Evolutionary conservation across 495 filamentous ascomycete species (phyloP).

Genomic region (Aspergillus heteromorphus): DNA sequence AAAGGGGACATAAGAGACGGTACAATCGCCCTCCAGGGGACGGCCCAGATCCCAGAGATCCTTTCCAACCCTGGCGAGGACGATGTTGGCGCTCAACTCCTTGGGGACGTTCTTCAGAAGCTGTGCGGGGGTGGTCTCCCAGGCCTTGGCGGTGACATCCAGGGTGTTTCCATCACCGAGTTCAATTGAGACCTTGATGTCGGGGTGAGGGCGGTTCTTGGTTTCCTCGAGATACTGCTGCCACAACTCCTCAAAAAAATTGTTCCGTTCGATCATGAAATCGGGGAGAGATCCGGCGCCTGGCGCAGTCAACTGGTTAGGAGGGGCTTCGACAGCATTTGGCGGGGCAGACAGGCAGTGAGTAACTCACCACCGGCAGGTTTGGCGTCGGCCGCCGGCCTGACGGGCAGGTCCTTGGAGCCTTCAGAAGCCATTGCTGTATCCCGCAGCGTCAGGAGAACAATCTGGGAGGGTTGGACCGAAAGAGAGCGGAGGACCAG

Average conservation of each 20-base stretch:
- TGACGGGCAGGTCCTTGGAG: constrained; percentile 36
- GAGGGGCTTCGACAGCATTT: constrained; percentile 19
- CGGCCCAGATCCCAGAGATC: constrained; percentile 88
- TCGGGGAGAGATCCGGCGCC: constrained; percentile 54
- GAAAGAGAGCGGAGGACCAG: constrained; percentile 3
- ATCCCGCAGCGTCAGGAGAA: constrained; percentile 13
- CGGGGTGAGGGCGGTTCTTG: constrained; percentile 39
- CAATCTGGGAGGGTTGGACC: constrained; percentile 13
- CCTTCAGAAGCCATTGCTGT: constrained; percentile 36
- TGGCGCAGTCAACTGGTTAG: constrained; percentile 24
- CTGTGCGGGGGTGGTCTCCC: constrained; percentile 49
- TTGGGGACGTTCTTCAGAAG: constrained; percentile 49
- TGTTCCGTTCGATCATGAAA: constrained; percentile 78
- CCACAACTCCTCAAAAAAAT: constrained; percentile 84
- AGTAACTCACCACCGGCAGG: constrained; percentile 14
- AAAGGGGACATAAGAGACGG: constrained; percentile 75
- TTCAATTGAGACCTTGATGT: constrained; percentile 47
- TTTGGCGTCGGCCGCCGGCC: constrained; percentile 33
- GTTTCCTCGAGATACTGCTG: constrained; percentile 71
- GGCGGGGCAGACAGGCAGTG: constrained; percentile 14
- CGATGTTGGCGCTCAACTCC: constrained; percentile 47
- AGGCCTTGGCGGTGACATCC: constrained; percentile 43
- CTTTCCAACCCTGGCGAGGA: constrained; percentile 72
- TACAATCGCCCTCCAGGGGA: constrained; percentile 72
- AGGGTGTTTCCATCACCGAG: constrained; percentile 42